These are phyloP conservation scores for Pichia sp. DNA, from an alignment of 1,139 yeast species.

Conservation along the genomic window DNA sequence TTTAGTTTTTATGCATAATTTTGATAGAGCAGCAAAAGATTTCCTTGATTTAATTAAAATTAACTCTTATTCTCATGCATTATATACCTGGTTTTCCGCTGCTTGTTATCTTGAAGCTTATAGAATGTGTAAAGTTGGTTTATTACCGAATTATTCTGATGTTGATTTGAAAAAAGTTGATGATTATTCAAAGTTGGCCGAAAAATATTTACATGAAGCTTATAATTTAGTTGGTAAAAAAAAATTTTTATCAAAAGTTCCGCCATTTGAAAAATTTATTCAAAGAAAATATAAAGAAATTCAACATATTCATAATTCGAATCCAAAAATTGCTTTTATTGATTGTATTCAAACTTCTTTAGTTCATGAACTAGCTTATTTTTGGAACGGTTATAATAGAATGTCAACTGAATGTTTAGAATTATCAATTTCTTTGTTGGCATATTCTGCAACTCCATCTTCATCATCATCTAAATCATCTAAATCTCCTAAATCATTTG, in stretches of 20 bases:
- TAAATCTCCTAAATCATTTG: too few species aligned
- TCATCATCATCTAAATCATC: slow-evolving; percentile 1
- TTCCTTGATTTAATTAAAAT: slow-evolving; percentile 62
- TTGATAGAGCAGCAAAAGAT: slow-evolving; percentile 75
- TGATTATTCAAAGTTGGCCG: slow-evolving; percentile 53
- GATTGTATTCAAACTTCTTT: slow-evolving; percentile 86
- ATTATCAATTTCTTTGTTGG: slow-evolving; percentile 48
- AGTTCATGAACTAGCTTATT: slow-evolving; percentile 76
- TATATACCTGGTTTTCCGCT: slow-evolving; percentile 82
- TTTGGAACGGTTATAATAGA: slow-evolving; percentile 89
- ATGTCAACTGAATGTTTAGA: slow-evolving; percentile 65
- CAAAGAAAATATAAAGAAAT: slow-evolving; percentile 64
- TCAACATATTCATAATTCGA: slow-evolving; percentile 33
- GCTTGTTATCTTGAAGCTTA: slow-evolving; percentile 79
- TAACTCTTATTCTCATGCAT: slow-evolving; percentile 89
- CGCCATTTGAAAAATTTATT: slow-evolving; percentile 88
- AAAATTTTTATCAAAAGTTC: slow-evolving; percentile 69
- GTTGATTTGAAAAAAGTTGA: slow-evolving; percentile 38
- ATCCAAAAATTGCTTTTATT: slow-evolving; percentile 40
- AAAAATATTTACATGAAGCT: slow-evolving; percentile 56
- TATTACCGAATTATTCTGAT: slow-evolving; percentile 26
- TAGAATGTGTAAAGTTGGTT: slow-evolving; percentile 47
- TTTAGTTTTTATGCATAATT: slow-evolving; percentile 67
- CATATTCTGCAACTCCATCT: slow-evolving; percentile 45
- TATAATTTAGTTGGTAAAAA: slow-evolving; percentile 55